Base-by-base conservation (phyloP, 768 basidiomycete species). In the Clavaria fumosa region DNA sequence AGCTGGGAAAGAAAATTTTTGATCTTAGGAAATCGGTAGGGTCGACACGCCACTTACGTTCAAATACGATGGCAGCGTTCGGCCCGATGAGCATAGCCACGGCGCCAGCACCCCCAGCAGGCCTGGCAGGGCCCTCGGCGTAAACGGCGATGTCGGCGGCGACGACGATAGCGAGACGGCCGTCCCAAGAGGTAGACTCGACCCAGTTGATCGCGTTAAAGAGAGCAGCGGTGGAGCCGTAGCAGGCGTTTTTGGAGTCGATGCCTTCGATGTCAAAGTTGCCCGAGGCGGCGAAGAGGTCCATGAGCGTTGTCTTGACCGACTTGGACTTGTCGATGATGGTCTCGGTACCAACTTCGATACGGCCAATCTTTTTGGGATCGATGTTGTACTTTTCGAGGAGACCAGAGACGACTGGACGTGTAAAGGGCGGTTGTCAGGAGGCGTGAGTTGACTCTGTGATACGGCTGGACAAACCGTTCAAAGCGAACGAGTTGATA, bases 241-340 rank as follows among this genome's bases (percentile, higher is more conserved):
- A 99, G 67, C 95, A 99, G 14, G 95, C 95, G 55, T 96, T 99
- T 67, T 97, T 97, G 32, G 85, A 90, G 64, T 99, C 95, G 57
- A 99, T 83, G 48, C 95, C 95, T 62, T 99, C 95, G 40, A 99
- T 89, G 53, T 99, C 95, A 50, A 72, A 74, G 72, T 99, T 99
- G 40, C 90, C 90, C 21, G 78, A 73, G 42, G 74, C 76, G 31
- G 82, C 77, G 54, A 99, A 99, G 52, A 97, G 80, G 60, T 96
- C 89, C 95, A 99, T 97, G 43, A 99, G 73, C 40, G 85, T 79
- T 2, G 95, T 96, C 64, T 99, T 99, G 59, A 89, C 88, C 5
- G 93, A 85, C 62, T 99, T 99, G 30, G 89, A 91, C 66, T 97
- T 97, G 75, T 99, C 95, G 50, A 99, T 95, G 61, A 97, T 86